Conservation (phyloP, 1,284 basidiomycete species). For the Schizophyllum amplum region DNA sequence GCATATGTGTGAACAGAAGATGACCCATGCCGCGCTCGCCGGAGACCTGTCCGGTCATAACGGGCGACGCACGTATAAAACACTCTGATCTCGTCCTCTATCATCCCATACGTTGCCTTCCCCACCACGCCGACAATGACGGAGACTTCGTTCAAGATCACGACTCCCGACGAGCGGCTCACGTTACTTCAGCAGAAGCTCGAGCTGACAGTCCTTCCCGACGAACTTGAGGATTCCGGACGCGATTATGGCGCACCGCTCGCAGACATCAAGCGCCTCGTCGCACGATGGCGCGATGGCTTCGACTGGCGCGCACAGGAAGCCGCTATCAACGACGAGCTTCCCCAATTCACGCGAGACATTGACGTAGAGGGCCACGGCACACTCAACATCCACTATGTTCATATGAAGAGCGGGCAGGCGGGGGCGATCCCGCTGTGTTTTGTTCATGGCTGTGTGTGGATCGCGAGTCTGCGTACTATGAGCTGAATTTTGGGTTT, state of each 20-base stretch:
- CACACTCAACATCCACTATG: slow-evolving; percentile 38
- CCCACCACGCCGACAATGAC: slow-evolving; percentile 3
- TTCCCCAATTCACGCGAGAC: slow-evolving; percentile 40
- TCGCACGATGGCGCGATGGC: slow-evolving; percentile 33
- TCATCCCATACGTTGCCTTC: neutral
- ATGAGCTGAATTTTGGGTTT: neutral
- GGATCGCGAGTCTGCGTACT: neutral
- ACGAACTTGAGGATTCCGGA: slow-evolving; percentile 37
- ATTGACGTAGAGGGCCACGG: slow-evolving; percentile 36
- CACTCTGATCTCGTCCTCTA: no score
- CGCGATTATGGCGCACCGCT: slow-evolving; percentile 42
- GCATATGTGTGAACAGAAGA: no score
- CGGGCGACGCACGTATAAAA: no score
- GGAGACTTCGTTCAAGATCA: slow-evolving; percentile 34
- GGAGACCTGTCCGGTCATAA: no score
- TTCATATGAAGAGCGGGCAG: slow-evolving; percentile 36
- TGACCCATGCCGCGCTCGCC: no score
- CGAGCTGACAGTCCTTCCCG: slow-evolving; percentile 32
- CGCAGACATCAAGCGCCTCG: slow-evolving; percentile 33
- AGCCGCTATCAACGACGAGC: slow-evolving; percentile 30
- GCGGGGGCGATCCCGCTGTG: slow-evolving; percentile 39
- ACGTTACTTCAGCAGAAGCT: slow-evolving; percentile 31
- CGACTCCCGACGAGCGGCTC: slow-evolving; percentile 30
- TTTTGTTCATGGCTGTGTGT: slow-evolving; percentile 47
- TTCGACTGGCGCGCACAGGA: slow-evolving; percentile 44